A percentile compares a stretch with the other conserved stretches of the same genome.
Evolutionary conservation across 371 early-diverging fungal genomes (phyloP).

Genomic region (Nematocida sp.): DNA sequence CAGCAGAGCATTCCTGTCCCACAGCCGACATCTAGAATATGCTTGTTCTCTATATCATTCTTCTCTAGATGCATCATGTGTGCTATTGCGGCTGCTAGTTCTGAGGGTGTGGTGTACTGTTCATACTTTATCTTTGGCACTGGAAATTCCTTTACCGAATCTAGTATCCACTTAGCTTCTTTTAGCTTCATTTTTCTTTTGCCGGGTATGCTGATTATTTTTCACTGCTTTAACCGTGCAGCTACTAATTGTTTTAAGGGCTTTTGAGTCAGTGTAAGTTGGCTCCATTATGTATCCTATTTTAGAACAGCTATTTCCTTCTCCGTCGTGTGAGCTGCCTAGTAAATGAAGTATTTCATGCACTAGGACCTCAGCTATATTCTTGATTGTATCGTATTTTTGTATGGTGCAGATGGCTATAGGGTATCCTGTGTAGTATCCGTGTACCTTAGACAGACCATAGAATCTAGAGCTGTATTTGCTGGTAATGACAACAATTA

Average conservation of each 20-base stretch:
- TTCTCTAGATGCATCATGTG: constrained; percentile 49
- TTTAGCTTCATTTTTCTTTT: constrained; percentile 53
- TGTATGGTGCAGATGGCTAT: constrained; percentile 11
- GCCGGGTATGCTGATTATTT: too few relatives aligned
- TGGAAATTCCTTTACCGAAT: constrained; percentile 43
- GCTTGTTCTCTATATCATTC: constrained; percentile 54
- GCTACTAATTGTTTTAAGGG: background rate
- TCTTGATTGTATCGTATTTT: background rate
- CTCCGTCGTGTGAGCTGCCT: constrained; percentile 28
- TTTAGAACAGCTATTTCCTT: background rate
- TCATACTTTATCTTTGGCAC: constrained; percentile 53
- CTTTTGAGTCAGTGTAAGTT: background rate
- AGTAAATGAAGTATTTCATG: constrained; percentile 43
- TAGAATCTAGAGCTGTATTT: too few relatives aligned
- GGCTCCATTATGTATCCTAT: constrained; percentile 11
- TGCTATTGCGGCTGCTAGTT: constrained; percentile 48
- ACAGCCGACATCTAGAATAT: constrained; percentile 57
- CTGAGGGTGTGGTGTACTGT: constrained; percentile 62
- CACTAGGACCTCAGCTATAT: constrained; percentile 19
- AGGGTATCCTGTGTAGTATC: background rate
- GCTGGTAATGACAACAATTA: too few relatives aligned
- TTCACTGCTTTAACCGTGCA: constrained; percentile 12
- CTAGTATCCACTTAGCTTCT: constrained; percentile 51
- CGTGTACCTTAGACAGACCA: too few relatives aligned
- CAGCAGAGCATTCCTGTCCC: constrained; percentile 60